Conservation (phyloP, 257 asterid genomes). For the Forsythia viridissima region DNA sequence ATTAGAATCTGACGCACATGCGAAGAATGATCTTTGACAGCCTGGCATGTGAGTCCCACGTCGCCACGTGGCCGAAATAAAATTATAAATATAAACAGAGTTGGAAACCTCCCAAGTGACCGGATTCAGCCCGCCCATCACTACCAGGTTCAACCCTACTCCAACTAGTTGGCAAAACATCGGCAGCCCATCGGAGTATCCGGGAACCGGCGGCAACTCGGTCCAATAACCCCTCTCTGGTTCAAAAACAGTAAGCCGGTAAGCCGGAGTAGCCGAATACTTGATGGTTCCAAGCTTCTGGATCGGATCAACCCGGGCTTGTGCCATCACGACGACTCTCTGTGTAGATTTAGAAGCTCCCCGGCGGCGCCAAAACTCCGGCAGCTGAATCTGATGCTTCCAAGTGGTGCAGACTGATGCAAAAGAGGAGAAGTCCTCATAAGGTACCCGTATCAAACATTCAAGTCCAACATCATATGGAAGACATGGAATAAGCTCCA, state of each 20-base stretch:
- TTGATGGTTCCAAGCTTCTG: slow-evolving; percentile 18
- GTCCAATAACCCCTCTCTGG: slow-evolving; percentile 68
- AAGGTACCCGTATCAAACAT: slow-evolving; percentile 56
- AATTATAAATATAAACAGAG: slow-evolving; percentile 45
- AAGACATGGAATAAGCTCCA: slow-evolving; percentile 51
- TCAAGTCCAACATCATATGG: slow-evolving; percentile 64
- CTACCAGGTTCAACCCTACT: slow-evolving; percentile 59
- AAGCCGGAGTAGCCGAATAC: slow-evolving; percentile 31
- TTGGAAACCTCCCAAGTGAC: slow-evolving; percentile 51
- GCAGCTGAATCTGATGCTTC: slow-evolving; percentile 48
- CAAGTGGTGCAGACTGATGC: slow-evolving; percentile 58
- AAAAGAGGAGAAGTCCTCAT: slow-evolving; percentile 44
- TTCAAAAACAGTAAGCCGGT: slow-evolving; percentile 57
- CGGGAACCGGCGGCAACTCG: slow-evolving; percentile 56
- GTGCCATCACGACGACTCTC: slow-evolving; percentile 41
- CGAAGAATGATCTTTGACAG: slow-evolving; percentile 56
- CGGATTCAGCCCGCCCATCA: slow-evolving; percentile 75
- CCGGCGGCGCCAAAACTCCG: slow-evolving; percentile 60
- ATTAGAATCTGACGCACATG: slow-evolving; percentile 56
- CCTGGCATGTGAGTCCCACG: slow-evolving; percentile 77
- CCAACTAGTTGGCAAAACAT: slow-evolving; percentile 65
- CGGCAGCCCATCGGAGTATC: slow-evolving; percentile 53
- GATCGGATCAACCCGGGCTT: slow-evolving; percentile 37
- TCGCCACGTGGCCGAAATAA: slow-evolving; percentile 61
- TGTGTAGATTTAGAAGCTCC: slow-evolving; percentile 38